Percentiles rank a stretch among this genome's conserved stretches.
Evolutionary conservation across 2,329 filamentous ascomycete genomes (phyloP).

Genomic region (Gaeumannomyces tritici): DNA sequence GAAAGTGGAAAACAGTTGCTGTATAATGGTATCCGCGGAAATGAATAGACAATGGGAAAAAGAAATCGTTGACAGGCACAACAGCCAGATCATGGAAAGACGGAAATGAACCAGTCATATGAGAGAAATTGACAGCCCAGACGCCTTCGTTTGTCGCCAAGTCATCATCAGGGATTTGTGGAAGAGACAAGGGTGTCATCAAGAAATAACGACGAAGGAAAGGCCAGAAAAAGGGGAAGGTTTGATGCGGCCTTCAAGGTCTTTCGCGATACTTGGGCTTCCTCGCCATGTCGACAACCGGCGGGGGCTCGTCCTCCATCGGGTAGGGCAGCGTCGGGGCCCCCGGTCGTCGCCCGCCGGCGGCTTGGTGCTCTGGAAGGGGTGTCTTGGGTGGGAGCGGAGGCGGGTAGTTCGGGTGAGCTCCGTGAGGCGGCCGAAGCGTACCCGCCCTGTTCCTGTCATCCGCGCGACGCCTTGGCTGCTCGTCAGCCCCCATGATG

Average conservation of each 20-base stretch:
- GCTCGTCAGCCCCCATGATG: slow-evolving; percentile 50
- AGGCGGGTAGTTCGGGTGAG: slow-evolving; percentile 48
- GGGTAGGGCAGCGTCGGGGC: slow-evolving; percentile 61
- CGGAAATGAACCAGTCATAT: not conserved
- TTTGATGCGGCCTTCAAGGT: not conserved
- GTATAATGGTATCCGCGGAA: not conserved
- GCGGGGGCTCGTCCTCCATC: slow-evolving; percentile 67
- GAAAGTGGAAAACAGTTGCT: not conserved
- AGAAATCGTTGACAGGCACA: not conserved
- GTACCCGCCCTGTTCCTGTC: slow-evolving; percentile 16
- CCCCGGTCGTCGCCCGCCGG: slow-evolving; percentile 18
- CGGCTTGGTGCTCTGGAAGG: slow-evolving; percentile 41
- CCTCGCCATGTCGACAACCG: slow-evolving; percentile 72
- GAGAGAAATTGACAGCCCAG: not conserved
- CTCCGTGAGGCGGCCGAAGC: slow-evolving; percentile 15
- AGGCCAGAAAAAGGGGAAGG: not conserved
- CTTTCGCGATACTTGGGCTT: slow-evolving; percentile 61
- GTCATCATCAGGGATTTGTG: not conserved
- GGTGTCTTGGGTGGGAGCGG: slow-evolving; percentile 72
- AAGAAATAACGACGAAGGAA: not conserved
- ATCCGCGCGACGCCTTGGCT: slow-evolving; percentile 30
- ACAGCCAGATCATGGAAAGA: not conserved
- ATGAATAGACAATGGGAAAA: not conserved
- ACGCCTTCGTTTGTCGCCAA: not conserved
- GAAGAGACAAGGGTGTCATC: not conserved